Conservation (phyloP, 306 rosid species). For the Malus sieversii region DNA sequence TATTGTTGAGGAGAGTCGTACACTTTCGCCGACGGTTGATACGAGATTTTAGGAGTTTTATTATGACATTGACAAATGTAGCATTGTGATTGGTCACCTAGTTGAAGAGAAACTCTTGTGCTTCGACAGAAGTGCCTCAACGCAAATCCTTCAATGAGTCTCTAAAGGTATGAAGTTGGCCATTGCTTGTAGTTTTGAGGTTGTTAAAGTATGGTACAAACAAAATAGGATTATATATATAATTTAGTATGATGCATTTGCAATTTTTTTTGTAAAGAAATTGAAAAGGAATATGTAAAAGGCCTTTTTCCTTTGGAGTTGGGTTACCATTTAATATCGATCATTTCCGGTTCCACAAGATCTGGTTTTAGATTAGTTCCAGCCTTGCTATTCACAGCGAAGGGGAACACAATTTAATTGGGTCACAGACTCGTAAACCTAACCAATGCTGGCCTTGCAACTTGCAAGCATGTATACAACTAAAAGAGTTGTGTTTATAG, state of each 20-base stretch:
- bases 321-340: background rate
- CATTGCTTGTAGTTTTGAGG: too few relatives aligned
- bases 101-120: too few relatives aligned
- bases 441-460: background rate
- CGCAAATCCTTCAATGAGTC: too few relatives aligned
- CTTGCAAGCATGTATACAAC: background rate
- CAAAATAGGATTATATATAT: too few relatives aligned
- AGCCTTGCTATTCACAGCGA: background rate
- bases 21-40: rapidly evolving
- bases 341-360: background rate
- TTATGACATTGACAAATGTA: too few relatives aligned
- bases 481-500: background rate
- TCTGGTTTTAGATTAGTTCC: background rate
- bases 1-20: too few relatives aligned
- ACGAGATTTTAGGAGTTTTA: too few relatives aligned
- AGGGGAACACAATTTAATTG: background rate
- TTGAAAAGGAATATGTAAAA: background rate
- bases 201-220: too few relatives aligned
- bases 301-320: background rate
- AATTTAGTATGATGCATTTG: background rate
- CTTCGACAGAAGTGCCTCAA: too few relatives aligned
- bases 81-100: too few relatives aligned
- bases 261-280: background rate
- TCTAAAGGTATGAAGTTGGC: too few relatives aligned
- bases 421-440: background rate